Evolutionary conservation across 1,284 basidiomycete species (phyloP), one percentile per base, ranked within the genome.

Genomic region (Melanopsichium pennsylvanicum): DNA sequence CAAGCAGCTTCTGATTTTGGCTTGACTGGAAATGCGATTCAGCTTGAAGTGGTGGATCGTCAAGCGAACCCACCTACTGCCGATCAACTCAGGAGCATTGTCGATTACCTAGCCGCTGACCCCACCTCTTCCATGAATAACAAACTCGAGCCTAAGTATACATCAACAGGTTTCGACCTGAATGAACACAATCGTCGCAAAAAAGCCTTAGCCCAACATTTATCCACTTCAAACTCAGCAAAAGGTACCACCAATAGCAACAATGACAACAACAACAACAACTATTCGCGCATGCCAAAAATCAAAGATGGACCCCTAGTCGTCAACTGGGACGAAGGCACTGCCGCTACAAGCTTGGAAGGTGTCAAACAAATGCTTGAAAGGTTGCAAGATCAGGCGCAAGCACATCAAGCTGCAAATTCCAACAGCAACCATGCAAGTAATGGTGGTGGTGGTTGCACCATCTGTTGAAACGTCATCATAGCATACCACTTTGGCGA

Each of bases 261-360:
- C n/a, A n/a, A n/a, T n/a, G n/a, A n/a, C n/a, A n/a, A n/a, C n/a
- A n/a, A n/a, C n/a, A n/a, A n/a, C n/a, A n/a, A n/a, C n/a, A n/a
- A n/a, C n/a, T n/a, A n/a, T n/a, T n/a, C n/a, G n/a, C n/a, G 45
- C 0, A 50, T 58, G 54, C 64, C 64, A 6, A 54, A 52, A 38
- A 59, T 69, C 55, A 63, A 69, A 26, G 59, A 62, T 7, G 66
- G 66, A 6, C 66, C 66, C 6, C 27, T 69, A 15, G 59, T 69
- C 4, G 60, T 69, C 32, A 63, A 63, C 32, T 69, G 66, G 66
- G 66, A 69, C 25, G 43, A 59, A 16, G 66, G 66, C 0, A n/a
- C 16, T 3, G 66, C 66, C 2, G 44, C 66, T 3, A 69, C 59
- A 6, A 19, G 16, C 10, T 4, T 69, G 3, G 45, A 69, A 13